Evolutionary conservation across 305 asterid genomes (phyloP), one percentile per base, ranked within the genome.

Genomic region (Fraxinus albicans): DNA sequence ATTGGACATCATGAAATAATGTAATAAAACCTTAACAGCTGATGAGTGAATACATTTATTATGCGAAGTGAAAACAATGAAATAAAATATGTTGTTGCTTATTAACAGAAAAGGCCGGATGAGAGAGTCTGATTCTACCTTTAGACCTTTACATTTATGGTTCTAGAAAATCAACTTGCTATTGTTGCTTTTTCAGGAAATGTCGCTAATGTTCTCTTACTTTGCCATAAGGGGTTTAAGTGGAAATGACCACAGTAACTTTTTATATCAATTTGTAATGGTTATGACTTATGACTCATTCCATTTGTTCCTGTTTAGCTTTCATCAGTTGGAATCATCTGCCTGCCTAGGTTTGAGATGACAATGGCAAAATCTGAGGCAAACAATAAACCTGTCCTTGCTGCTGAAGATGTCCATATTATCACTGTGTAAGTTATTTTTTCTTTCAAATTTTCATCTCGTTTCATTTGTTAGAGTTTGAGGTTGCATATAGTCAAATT

Each of bases 281-380:
- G 77, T 77, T 83, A 79, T 81, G 78, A 77, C 78, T 79, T 74
- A 77, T 81, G 33, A 27, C 74, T 67, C 74, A 78, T 70, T 50
- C 58, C 50, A 77, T 40, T 88, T 82, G 84, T 80, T 82, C 75
- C 76, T 78, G 40, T 85, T 82, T 70, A 94, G 99, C 88, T 96
- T 83, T 96, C 98, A 83, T 93, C 98, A 25, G 93, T 91, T 50
- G 98, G 98, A 86, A 90, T 90, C 83, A 88, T 94, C 85, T 93
- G 94, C 77, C 87, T 94, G 88, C 98, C 98, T 53, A 91, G 88
- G 91, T 96, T 96, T 85, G 98, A 96, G 87, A 93, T 96, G 97
- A 88, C 83, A 79, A 87, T 96, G 94, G 92, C 93, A 84, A 92
- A 91, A 90, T 85, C 92, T 58, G 98, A 93, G 89, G 93, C 90